Percentiles rank a stretch among this genome's conserved stretches.
These are phyloP conservation scores for Penicillium frequentans DNA, from an alignment of 2,329 filamentous ascomycete species.

Conservation along the genomic window DNA sequence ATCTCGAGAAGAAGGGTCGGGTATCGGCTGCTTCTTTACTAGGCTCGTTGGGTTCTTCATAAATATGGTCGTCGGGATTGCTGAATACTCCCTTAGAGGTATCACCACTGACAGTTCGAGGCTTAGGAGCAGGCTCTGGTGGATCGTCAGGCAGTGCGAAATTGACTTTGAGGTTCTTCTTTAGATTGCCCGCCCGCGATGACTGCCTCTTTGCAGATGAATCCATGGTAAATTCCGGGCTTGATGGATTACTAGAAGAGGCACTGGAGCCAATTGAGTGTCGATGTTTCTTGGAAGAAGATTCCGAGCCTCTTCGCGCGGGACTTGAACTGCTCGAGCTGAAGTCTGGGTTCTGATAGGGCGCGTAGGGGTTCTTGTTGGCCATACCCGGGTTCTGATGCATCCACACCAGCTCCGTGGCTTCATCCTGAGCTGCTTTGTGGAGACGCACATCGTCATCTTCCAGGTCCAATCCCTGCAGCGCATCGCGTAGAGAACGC, in stretches of 20 bases:
- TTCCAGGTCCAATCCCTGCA: conserved; percentile 59
- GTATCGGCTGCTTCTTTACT: conserved; percentile 20
- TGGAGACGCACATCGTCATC: conserved; percentile 56
- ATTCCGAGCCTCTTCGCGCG: conserved; percentile 14
- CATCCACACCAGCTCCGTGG: conserved; percentile 64
- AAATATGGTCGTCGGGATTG: conserved; percentile 66
- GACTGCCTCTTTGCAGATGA: conserved; percentile 15
- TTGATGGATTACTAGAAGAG: conserved; percentile 20
- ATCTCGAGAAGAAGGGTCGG: conserved; percentile 28
- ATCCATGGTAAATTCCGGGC: conserved; percentile 16
- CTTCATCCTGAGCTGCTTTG: conserved; percentile 61
- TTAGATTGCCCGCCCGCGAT: conserved; percentile 24
- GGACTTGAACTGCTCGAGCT: conserved; percentile 45
- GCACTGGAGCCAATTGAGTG: conserved; percentile 18
- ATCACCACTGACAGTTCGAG: conserved; percentile 38
- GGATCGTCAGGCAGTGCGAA: conserved; percentile 32
- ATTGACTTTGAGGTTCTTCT: conserved; percentile 42
- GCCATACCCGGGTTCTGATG: conserved; percentile 57
- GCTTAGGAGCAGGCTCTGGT: conserved; percentile 15
- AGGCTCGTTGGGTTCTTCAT: conserved; percentile 74
- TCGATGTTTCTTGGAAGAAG: conserved; percentile 12
- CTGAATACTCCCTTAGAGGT: conserved; percentile 55
- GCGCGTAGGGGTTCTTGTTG: conserved; percentile 49
- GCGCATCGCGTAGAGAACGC: conserved; percentile 54
- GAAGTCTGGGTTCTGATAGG: conserved; percentile 47